These are phyloP conservation scores for Vigna mungo DNA, from an alignment of 306 rosid genomes.

Conservation along the genomic window DNA sequence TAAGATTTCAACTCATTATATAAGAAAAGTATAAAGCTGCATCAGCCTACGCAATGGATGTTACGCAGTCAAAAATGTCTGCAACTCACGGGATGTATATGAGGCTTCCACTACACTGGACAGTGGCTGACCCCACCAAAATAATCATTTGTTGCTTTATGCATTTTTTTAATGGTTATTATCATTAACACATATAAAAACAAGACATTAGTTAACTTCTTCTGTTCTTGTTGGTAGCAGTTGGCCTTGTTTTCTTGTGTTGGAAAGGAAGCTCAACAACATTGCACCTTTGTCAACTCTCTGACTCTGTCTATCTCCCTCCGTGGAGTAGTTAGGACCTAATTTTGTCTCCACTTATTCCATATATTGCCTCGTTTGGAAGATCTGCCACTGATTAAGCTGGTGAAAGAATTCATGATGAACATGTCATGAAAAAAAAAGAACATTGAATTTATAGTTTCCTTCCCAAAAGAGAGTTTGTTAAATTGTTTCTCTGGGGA, in stretches of 20 bases:
- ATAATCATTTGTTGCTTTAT: slow-evolving; percentile 23
- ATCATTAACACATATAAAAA: slow-evolving; percentile 8
- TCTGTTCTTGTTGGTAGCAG: slow-evolving; percentile 55
- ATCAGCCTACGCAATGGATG: slow-evolving; percentile 21
- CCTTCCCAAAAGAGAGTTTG: slow-evolving; percentile 22
- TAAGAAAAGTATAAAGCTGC: slow-evolving; percentile 25
- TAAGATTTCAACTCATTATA: slow-evolving; percentile 21
- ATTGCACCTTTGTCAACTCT: slow-evolving; percentile 62
- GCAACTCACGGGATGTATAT: slow-evolving; percentile 41
- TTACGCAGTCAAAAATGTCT: slow-evolving; percentile 40
- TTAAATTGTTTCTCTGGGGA: slow-evolving; percentile 37
- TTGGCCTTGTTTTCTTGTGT: slow-evolving; percentile 62
- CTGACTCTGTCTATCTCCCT: slow-evolving; percentile 43
- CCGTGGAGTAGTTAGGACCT: slow-evolving; percentile 59
- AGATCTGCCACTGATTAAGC: slow-evolving; percentile 25
- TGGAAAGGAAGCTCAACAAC: slow-evolving; percentile 66
- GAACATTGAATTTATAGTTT: slow-evolving; percentile 11
- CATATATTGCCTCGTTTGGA: slow-evolving; percentile 33
- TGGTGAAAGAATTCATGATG: slow-evolving; percentile 20
- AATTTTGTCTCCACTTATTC: slow-evolving; percentile 43
- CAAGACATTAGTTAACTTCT: slow-evolving; percentile 18
- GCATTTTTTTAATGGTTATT: slow-evolving; percentile 32
- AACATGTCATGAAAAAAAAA: slow-evolving; percentile 34
- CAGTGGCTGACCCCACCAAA: slow-evolving; percentile 31
- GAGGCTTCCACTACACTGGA: slow-evolving; percentile 23